phyloP scores from a whole-genome alignment of 805 yeast genomes.

The Monosporozyma servazzii region DNA sequence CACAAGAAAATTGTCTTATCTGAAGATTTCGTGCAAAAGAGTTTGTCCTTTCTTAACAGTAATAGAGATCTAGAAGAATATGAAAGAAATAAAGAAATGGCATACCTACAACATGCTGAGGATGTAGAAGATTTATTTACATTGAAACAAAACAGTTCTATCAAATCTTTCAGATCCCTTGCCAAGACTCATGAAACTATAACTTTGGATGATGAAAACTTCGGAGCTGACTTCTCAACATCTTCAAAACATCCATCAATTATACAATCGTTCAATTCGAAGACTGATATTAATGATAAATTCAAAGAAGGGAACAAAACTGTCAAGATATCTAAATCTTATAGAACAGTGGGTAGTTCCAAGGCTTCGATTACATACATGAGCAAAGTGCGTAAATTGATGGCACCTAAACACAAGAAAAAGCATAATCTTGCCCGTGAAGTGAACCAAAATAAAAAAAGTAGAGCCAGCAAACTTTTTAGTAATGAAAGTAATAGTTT shows the following conservation, averaged over 20 bases:
- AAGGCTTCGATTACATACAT: conserved; percentile 51
- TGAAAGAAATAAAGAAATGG: conserved; percentile 25
- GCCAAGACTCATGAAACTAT: conserved; percentile 1
- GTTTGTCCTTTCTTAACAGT: conserved; percentile 43
- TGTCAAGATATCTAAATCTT: conserved; percentile 45
- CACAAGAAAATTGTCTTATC: conserved; percentile 35
- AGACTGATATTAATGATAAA: conserved; percentile 31
- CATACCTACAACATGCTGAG: conserved; percentile 22
- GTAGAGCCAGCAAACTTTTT: conserved; percentile 8
- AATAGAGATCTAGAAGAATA: conserved; percentile 26
- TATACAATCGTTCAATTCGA: conserved; percentile 38
- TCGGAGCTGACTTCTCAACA: conserved; percentile 9
- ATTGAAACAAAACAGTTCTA: conserved; percentile 37
- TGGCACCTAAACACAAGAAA: conserved; percentile 17
- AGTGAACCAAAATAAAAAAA: neutral
- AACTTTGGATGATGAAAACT: conserved; percentile 1
- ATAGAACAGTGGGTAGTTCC: conserved; percentile 46
- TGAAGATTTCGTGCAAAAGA: conserved; percentile 46
- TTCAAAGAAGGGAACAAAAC: conserved; percentile 35
- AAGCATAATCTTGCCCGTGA: neutral
- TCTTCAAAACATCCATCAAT: conserved; percentile 34
- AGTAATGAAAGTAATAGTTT: conserved; percentile 16
- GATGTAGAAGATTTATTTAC: conserved; percentile 37
- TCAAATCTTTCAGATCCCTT: conserved; percentile 21
- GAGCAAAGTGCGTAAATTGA: conserved; percentile 32